Base-by-base conservation (phyloP, 2,329 filamentous ascomycete genomes). In the Ascomycota sp. region DNA sequence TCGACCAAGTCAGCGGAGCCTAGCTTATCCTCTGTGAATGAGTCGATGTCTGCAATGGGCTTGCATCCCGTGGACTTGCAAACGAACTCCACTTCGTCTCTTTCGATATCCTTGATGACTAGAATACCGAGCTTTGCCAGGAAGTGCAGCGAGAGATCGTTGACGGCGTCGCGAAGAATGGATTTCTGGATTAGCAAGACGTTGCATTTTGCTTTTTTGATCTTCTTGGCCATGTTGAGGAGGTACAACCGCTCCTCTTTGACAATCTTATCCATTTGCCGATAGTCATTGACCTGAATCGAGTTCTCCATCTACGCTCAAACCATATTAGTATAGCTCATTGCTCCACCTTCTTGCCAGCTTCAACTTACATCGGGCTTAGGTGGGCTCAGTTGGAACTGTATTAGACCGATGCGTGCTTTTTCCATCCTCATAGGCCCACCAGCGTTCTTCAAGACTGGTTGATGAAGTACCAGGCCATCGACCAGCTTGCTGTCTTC, bases 151-250 rank as follows among this genome's bases (percentile, higher is more conserved):
- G 82, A 92, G 34, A 98, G 68, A 45, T 98, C 89, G 61, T 98
- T 98, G 52, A 98, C 85, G 23, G 89, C 89, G 47, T 98, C 89
- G 43, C 89, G 75, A 34, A 98, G 72, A 43, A 98, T 98, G 10
- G 86, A 95, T 61, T 98, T 98, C 51, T 98, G 89, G 43, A 98
- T 95, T 41, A 98, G 65, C 27, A 95, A 73, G 26, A 98, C 89
- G 46, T 98, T 98, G 62, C 89, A 98, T 65, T 95, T 98, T 42
- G 89, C 85, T 68, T 95, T 98, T 63, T 95, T 94, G 57, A 98
- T 98, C 69, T 95, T 98, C 71, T 98, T 95, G 50, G 91, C 85
- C 72, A 98, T 80, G 64, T 95, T 95, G 34, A 98, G 69, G 39
- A 98, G 71, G 57, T 98, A 98, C 43, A 89, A 80, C 42, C 89